phyloP scores from a whole-genome alignment of 179 eudicot species.

The Carnegiea gigantea region DNA sequence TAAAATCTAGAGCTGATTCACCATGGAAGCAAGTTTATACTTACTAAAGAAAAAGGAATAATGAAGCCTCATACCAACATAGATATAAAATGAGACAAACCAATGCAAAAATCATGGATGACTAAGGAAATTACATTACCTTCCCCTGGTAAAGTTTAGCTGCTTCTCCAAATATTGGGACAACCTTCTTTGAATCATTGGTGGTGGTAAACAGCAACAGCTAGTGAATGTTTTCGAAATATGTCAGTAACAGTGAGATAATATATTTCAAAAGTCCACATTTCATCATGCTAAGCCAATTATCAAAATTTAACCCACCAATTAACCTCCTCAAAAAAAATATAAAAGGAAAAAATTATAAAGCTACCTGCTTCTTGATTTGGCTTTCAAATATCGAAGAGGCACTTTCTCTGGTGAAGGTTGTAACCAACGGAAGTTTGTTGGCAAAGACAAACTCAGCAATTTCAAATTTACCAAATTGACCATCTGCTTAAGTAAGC shows the following conservation, averaged over 20 bases:
- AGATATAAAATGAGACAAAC: background rate
- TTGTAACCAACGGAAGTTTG: slow-evolving; percentile 65
- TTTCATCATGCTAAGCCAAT: background rate
- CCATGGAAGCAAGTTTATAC: background rate
- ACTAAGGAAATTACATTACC: slow-evolving; percentile 35
- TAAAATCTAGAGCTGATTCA: background rate
- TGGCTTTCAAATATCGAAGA: slow-evolving; percentile 62
- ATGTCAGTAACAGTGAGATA: background rate
- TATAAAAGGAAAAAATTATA: background rate
- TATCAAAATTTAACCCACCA: background rate
- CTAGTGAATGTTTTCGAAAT: slow-evolving; percentile 26
- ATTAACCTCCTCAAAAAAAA: background rate
- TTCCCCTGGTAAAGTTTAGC: slow-evolving; percentile 70
- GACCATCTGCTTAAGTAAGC: slow-evolving; percentile 49
- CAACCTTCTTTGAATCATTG: slow-evolving; percentile 52
- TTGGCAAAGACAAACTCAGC: slow-evolving; percentile 62
- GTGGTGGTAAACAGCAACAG: slow-evolving; percentile 62
- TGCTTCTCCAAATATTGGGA: slow-evolving; percentile 61
- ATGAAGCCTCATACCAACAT: background rate
- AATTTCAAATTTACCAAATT: slow-evolving; percentile 54
- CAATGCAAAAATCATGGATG: background rate
- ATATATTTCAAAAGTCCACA: background rate
- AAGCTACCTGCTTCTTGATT: slow-evolving; percentile 66
- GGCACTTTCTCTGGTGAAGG: slow-evolving; percentile 64
- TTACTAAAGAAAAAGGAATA: background rate